phyloP scores from a whole-genome alignment of 2,329 filamentous ascomycete species.

The Xylaria sp. region DNA sequence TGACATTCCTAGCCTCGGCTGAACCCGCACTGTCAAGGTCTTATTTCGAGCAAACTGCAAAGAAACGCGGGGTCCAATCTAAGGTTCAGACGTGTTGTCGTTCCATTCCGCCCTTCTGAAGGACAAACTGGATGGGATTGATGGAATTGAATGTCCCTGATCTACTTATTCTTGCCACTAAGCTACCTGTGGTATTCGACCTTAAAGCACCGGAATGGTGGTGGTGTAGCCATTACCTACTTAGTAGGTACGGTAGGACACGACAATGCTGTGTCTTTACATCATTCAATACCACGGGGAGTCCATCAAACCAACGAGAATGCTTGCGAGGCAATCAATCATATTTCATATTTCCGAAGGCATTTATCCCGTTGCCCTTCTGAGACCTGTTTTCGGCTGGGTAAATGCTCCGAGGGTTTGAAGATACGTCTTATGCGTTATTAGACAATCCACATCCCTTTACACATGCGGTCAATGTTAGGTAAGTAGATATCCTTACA shows the following conservation, averaged over 20 bases:
- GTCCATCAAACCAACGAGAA: background rate
- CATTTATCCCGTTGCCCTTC: background rate
- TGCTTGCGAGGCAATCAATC: slow-evolving; percentile 5
- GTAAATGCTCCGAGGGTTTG: slow-evolving; percentile 11
- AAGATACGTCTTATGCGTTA: background rate
- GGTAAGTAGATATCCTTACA: slow-evolving; percentile 7
- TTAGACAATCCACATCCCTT: slow-evolving; percentile 1
- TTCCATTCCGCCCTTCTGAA: background rate
- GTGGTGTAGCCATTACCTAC: background rate
- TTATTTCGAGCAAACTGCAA: slow-evolving; percentile 13
- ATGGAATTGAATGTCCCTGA: slow-evolving; percentile 1
- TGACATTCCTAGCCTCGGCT: slow-evolving; percentile 7
- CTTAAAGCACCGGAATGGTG: background rate
- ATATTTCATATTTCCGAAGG: background rate
- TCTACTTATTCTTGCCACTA: background rate
- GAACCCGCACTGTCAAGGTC: slow-evolving; percentile 33
- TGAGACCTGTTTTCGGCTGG: slow-evolving; percentile 11
- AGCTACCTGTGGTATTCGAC: background rate
- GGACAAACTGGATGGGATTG: background rate
- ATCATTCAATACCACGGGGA: background rate
- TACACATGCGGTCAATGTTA: slow-evolving; percentile 12
- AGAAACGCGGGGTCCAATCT: slow-evolving; percentile 31
- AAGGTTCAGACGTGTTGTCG: slow-evolving; percentile 13
- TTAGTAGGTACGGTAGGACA: background rate
- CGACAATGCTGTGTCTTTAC: background rate